Evolutionary conservation across 2,329 filamentous ascomycete genomes (phyloP).

Genomic region (Ampelomyces quisqualis): DNA sequence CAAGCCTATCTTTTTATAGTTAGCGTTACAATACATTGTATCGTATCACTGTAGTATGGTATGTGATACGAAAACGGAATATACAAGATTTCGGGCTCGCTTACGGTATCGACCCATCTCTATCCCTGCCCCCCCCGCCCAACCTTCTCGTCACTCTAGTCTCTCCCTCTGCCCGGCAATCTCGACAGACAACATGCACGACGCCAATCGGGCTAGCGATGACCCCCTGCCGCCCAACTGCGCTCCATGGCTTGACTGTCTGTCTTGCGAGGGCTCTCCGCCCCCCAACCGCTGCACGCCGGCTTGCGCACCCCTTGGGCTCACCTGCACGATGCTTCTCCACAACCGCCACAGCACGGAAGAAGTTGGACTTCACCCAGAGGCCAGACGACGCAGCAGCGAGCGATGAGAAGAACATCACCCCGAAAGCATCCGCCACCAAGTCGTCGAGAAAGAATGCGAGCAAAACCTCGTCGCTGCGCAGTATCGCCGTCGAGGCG

Average conservation of each 20-base stretch:
- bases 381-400: conserved; percentile 19
- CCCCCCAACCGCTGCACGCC: conserved; percentile 1
- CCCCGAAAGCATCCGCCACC: conserved; percentile 1
- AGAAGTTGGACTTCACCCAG: conserved; percentile 28
- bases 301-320: conserved; percentile 1
- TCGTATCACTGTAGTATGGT: no score
- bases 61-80: no score
- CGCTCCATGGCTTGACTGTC: conserved; percentile 24
- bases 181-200: conserved; percentile 28
- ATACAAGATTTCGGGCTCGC: no score
- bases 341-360: conserved; percentile 12
- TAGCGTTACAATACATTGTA: no score
- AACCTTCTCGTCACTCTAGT: not conserved
- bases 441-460: conserved; percentile 35
- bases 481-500: conserved; percentile 82
- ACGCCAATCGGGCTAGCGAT: conserved; percentile 22
- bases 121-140: not conserved
- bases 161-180: no score
- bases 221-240: conserved; percentile 24
- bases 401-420: conserved; percentile 10
- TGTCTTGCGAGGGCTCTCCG: no score
- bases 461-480: conserved; percentile 61
- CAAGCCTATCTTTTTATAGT: no score
- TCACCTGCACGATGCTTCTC: conserved; percentile 19
- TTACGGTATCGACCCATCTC: no score